These are phyloP conservation scores for Eragrostis curvula DNA, from an alignment of 176 grass and related monocot species.

Conservation along the genomic window DNA sequence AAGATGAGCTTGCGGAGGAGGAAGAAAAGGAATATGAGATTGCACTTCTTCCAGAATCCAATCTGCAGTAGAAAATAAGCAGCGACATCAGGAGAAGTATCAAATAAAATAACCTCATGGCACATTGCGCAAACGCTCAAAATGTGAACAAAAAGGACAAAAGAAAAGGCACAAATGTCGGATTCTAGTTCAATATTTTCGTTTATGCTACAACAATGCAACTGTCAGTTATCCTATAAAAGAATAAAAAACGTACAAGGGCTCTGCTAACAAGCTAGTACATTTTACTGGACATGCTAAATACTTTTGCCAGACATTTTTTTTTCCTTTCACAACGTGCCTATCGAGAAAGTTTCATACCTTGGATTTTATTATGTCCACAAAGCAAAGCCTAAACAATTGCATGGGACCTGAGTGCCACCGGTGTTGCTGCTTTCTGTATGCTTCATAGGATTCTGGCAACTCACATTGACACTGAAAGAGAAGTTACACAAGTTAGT, in stretches of 20 bases:
- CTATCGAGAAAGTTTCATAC: conserved; percentile 32
- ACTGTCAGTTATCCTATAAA: too few species aligned
- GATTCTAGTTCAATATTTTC: not conserved
- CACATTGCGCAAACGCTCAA: not conserved
- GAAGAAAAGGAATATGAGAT: conserved; percentile 93
- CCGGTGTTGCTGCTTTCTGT: conserved; percentile 88
- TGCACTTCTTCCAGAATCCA: conserved; percentile 86
- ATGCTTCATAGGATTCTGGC: conserved; percentile 93
- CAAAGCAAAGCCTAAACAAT: conserved; percentile 78
- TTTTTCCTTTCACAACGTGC: conserved; percentile 39
- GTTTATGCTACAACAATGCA: not conserved
- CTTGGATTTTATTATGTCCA: conserved; percentile 82
- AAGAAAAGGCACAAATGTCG: not conserved
- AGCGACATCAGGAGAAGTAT: conserved; percentile 22
- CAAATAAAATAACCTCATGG: conserved; percentile 17
- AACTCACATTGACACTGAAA: conserved; percentile 84
- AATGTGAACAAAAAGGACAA: conserved; percentile 10
- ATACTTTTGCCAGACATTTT: conserved; percentile 22
- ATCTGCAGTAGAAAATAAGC: conserved; percentile 61
- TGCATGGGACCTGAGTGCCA: conserved; percentile 97
- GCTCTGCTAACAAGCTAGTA: conserved; percentile 18
- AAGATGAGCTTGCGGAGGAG: conserved; percentile 85
- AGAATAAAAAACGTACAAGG: not conserved
- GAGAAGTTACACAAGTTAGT: conserved; percentile 23
- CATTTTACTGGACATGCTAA: conserved; percentile 10